phyloP scores from a whole-genome alignment of 305 asterid species.

The Petunia hybrid region DNA sequence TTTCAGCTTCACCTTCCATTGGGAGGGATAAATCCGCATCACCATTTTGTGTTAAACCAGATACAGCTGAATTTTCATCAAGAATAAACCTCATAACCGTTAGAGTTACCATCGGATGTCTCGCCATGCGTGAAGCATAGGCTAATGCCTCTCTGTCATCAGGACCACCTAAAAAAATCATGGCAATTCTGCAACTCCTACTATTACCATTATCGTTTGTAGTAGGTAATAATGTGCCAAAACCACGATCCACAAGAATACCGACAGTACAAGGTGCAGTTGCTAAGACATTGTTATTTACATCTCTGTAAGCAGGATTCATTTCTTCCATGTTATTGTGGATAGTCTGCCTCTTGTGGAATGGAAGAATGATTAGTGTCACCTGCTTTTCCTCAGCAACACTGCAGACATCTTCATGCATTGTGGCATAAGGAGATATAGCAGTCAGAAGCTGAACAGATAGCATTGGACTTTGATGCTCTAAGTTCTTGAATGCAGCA shows the following conservation, averaged over 20 bases:
- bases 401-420: slow-evolving; percentile 40
- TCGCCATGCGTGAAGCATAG: slow-evolving; percentile 35
- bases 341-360: slow-evolving; percentile 39
- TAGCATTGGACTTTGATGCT: slow-evolving; percentile 25
- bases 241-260: slow-evolving; percentile 41
- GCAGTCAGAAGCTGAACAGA: slow-evolving; percentile 36
- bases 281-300: slow-evolving; percentile 35
- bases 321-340: slow-evolving; percentile 40
- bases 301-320: slow-evolving; percentile 38
- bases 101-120: slow-evolving; percentile 32
- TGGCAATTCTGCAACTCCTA: slow-evolving; percentile 18
- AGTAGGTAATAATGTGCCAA: slow-evolving; percentile 24
- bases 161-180: slow-evolving; percentile 42
- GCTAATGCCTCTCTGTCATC: slow-evolving; percentile 45
- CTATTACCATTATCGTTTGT: not conserved
- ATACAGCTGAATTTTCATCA: not conserved
- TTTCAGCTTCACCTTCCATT: slow-evolving; percentile 30
- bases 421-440: slow-evolving; percentile 37
- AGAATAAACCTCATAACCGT: slow-evolving; percentile 34
- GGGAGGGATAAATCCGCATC: not conserved
- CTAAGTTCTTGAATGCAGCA: slow-evolving; percentile 33
- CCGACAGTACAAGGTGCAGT: slow-evolving; percentile 43
- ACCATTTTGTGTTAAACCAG: not conserved
- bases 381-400: slow-evolving; percentile 39
- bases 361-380: slow-evolving; percentile 37